These are phyloP conservation scores for Xylaria bambusicola DNA, from an alignment of 495 filamentous ascomycete species.

Conservation along the genomic window DNA sequence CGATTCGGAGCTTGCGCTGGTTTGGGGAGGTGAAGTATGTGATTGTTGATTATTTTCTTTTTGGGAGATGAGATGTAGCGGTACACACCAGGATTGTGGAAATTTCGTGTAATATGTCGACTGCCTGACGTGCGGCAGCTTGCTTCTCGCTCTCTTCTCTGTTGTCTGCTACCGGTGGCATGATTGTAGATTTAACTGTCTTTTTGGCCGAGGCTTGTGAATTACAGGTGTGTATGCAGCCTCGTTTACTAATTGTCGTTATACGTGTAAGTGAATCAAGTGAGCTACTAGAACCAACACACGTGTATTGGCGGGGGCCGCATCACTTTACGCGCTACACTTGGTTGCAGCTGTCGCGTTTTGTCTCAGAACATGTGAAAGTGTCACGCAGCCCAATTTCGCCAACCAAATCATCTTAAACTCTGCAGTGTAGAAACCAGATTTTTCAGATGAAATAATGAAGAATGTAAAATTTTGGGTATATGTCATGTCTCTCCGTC, in stretches of 20 bases:
- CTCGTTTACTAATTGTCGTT: not conserved
- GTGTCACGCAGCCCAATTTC: not conserved
- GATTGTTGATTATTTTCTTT: too few relatives aligned
- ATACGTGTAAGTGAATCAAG: not conserved
- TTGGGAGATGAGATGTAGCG: not conserved
- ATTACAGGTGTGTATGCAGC: not conserved
- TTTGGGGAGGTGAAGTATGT: too few relatives aligned
- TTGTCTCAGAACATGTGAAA: not conserved
- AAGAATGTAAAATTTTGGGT: conserved; percentile 12
- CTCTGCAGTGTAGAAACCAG: not conserved
- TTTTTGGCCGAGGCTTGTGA: not conserved
- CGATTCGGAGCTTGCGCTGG: too few relatives aligned
- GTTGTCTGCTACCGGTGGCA: conserved; percentile 29
- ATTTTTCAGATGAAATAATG: not conserved
- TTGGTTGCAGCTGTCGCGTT: conserved; percentile 12
- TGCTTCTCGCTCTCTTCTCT: conserved; percentile 67
- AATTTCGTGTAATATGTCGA: conserved; percentile 95
- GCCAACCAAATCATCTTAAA: not conserved
- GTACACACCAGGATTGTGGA: conserved; percentile 74
- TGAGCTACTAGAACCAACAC: too few relatives aligned
- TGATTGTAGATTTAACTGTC: conserved; percentile 12
- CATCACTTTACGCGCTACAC: not conserved
- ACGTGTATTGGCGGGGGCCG: conserved; percentile 1
- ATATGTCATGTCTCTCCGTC: conserved; percentile 15
- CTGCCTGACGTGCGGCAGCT: conserved; percentile 89